A percentile compares a stretch with the other conserved stretches of the same genome.
phyloP scores from a whole-genome alignment of 352 stramenopile genomes.

The Globisporangium uncinulatum region DNA sequence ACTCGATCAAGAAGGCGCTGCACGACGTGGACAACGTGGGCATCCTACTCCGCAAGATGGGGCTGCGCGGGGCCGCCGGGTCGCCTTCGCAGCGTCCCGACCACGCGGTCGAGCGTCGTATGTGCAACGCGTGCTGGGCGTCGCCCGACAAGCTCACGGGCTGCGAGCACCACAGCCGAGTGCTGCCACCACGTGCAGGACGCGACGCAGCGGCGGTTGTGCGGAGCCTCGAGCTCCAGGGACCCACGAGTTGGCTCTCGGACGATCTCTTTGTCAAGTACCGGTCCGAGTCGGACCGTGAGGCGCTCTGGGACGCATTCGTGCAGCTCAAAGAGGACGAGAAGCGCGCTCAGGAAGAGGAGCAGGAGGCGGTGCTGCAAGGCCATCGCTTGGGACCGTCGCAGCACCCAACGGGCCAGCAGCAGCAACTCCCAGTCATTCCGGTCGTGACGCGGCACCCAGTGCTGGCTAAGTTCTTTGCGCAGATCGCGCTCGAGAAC shows the following conservation, averaged over 20 bases:
- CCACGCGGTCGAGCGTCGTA: slow-evolving; percentile 67
- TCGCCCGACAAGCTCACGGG: slow-evolving; percentile 47
- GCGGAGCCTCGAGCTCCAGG: slow-evolving; percentile 50
- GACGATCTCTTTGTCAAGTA: slow-evolving; percentile 81
- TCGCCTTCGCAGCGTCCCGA: slow-evolving; percentile 39
- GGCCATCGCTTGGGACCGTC: not conserved
- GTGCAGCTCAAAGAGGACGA: slow-evolving; percentile 32
- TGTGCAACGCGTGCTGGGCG: slow-evolving; percentile 80
- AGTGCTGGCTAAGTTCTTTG: slow-evolving; percentile 48
- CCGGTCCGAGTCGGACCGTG: slow-evolving; percentile 62
- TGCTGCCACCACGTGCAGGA: slow-evolving; percentile 21
- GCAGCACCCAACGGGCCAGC: slow-evolving; percentile 5
- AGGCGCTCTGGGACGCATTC: slow-evolving; percentile 50
- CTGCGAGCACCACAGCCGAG: slow-evolving; percentile 53
- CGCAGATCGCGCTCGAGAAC: slow-evolving; percentile 72
- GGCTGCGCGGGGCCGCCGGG: slow-evolving; percentile 29
- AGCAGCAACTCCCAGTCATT: slow-evolving; percentile 28
- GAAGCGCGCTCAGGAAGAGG: slow-evolving; percentile 22
- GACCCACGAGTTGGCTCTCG: slow-evolving; percentile 73
- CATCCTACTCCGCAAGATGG: slow-evolving; percentile 63
- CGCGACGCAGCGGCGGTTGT: not conserved
- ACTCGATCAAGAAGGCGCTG: slow-evolving; percentile 53
- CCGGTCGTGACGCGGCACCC: slow-evolving; percentile 64
- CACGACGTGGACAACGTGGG: slow-evolving; percentile 71
- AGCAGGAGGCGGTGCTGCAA: slow-evolving; percentile 23